These are phyloP conservation scores for Pythium aphanidermatum DNA, from an alignment of 352 stramenopile species.

Conservation along the genomic window DNA sequence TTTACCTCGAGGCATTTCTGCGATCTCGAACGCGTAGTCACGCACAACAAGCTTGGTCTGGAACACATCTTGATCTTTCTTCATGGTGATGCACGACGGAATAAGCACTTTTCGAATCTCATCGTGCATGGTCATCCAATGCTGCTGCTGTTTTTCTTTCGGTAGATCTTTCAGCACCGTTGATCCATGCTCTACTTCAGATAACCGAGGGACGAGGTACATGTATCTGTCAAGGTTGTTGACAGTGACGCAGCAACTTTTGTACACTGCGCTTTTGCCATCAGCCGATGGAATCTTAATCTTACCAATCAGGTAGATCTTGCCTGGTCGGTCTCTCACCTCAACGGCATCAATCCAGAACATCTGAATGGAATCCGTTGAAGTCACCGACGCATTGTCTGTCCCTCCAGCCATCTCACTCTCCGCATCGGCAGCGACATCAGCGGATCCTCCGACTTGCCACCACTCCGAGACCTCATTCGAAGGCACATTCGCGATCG, in stretches of 20 bases:
- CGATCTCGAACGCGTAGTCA: constrained; percentile 98
- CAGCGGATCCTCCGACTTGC: constrained; percentile 33
- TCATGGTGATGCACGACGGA: constrained; percentile 68
- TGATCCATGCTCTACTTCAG: constrained; percentile 21
- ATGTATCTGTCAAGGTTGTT: constrained; percentile 94
- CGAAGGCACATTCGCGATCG: constrained; percentile 53
- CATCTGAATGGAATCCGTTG: constrained; percentile 86
- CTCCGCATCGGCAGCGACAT: constrained; percentile 1
- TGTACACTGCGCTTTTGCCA: constrained; percentile 52
- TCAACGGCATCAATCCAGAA: constrained; percentile 98
- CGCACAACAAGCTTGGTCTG: constrained; percentile 93
- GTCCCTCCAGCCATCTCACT: constrained; percentile 18
- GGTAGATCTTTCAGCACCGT: constrained; percentile 87
- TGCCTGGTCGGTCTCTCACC: constrained; percentile 89
- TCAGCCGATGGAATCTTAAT: constrained; percentile 52
- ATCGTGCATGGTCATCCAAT: constrained; percentile 84
- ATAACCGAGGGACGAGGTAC: constrained; percentile 80
- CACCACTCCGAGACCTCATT: constrained; percentile 87
- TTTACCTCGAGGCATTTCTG: constrained; percentile 91
- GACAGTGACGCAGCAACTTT: constrained; percentile 95
- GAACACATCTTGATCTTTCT: constrained; percentile 82
- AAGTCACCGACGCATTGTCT: constrained; percentile 26
- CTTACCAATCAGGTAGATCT: constrained; percentile 98
- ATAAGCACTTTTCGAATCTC: constrained; percentile 90
- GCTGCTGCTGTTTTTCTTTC: constrained; percentile 81